These are phyloP conservation scores for Theileria orientalis DNA, from an alignment of 169 alveolate species.

Conservation along the genomic window DNA sequence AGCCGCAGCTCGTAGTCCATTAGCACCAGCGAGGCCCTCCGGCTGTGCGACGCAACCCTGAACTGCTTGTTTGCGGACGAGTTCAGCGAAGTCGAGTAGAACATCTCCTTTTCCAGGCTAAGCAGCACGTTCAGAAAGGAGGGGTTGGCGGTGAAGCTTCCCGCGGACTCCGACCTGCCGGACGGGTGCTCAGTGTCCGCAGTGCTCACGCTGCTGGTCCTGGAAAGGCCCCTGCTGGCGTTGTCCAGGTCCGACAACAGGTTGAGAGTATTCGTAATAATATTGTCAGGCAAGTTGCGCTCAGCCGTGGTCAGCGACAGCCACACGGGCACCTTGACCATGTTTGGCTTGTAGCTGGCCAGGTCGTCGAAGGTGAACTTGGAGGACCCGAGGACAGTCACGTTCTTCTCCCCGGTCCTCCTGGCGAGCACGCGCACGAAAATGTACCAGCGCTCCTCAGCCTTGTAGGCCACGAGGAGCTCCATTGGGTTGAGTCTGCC, in stretches of 20 bases:
- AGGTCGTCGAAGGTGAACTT: conserved; percentile 42
- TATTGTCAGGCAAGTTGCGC: not conserved
- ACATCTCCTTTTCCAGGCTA: conserved; percentile 48
- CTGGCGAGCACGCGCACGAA: conserved; percentile 72
- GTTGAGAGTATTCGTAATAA: conserved; percentile 1
- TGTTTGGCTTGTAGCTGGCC: conserved; percentile 34
- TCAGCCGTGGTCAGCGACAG: conserved; percentile 18
- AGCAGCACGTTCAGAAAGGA: conserved; percentile 43
- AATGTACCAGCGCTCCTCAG: conserved; percentile 83
- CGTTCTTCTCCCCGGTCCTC: conserved; percentile 11
- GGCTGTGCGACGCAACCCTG: conserved; percentile 44
- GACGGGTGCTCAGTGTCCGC: conserved; percentile 8
- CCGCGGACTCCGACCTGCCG: conserved; percentile 20
- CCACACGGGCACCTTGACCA: conserved; percentile 50
- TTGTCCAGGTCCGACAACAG: not conserved
- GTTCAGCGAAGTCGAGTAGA: conserved; percentile 22
- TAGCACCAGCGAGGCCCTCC: conserved; percentile 72
- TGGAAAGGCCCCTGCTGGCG: not conserved
- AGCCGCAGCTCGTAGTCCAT: conserved; percentile 84
- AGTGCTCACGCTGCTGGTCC: conserved; percentile 12
- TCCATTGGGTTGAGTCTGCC: conserved; percentile 73
- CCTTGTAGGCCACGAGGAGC: conserved; percentile 69
- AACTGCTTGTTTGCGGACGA: conserved; percentile 14
- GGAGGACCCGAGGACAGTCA: conserved; percentile 31
- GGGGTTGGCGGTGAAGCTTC: conserved; percentile 22